Conservation (phyloP, 495 filamentous ascomycete species). For the Penicillium subrubescens region DNA sequence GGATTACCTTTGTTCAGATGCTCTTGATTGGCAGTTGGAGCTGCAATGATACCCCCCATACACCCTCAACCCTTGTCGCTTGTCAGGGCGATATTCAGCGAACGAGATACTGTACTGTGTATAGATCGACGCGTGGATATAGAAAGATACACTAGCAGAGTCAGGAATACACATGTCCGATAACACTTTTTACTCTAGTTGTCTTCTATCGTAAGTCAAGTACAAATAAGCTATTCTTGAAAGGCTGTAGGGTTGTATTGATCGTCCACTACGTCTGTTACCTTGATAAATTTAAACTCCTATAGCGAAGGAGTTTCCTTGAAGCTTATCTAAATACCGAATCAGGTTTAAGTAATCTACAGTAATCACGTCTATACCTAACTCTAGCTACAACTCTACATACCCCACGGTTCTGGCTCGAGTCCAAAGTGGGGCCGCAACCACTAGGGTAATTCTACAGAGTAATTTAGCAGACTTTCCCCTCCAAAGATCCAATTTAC, state of each 20-base stretch:
- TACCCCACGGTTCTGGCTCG: background rate
- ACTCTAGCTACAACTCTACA: too few species aligned
- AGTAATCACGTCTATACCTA: too few species aligned
- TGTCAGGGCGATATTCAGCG: constrained; percentile 1
- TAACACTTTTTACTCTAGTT: background rate
- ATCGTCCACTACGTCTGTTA: background rate
- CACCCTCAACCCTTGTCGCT: background rate
- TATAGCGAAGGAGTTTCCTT: background rate
- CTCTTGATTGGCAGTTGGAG: constrained; percentile 7
- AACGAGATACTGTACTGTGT: constrained; percentile 16
- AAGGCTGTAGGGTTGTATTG: background rate
- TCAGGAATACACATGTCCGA: background rate
- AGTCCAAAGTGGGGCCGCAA: background rate
- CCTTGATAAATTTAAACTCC: background rate
- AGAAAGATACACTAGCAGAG: constrained; percentile 8
- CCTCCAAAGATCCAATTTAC: constrained; percentile 1
- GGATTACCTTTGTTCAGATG: background rate
- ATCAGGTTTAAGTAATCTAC: too few species aligned
- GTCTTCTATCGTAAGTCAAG: background rate
- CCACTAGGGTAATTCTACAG: constrained; percentile 4
- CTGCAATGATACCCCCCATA: constrained; percentile 23
- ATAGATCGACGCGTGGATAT: constrained; percentile 17
- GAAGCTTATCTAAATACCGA: background rate
- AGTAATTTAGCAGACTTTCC: constrained; percentile 6
- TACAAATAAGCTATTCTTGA: background rate